Percentiles rank a stretch among this genome's conserved stretches.
These are phyloP conservation scores for Pistacia integerrima DNA, from an alignment of 345 rosid genomes.

Conservation along the genomic window DNA sequence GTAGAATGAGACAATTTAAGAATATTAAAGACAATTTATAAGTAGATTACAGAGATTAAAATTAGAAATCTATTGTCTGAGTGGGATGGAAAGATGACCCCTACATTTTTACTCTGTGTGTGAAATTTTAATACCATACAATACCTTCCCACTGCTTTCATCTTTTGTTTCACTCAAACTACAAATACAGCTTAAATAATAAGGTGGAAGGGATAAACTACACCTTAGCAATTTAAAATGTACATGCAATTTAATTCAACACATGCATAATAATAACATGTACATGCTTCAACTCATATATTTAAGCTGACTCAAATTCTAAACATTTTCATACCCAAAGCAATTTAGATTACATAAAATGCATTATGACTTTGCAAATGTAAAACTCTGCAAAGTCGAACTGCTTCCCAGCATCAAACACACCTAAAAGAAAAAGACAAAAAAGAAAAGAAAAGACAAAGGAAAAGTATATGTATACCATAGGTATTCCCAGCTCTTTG, in stretches of 20 bases:
- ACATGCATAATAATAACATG: no score
- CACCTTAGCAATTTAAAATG: not conserved
- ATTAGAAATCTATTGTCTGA: not conserved
- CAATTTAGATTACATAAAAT: not conserved
- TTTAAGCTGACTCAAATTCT: no score
- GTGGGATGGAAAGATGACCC: not conserved
- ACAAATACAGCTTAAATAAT: not conserved
- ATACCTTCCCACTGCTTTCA: not conserved
- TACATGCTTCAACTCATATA: no score
- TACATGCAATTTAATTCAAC: no score
- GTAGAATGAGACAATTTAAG: not conserved
- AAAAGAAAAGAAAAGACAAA: not conserved
- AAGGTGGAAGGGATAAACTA: slow-evolving; percentile 6
- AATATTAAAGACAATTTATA: no score
- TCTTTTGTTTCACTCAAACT: not conserved
- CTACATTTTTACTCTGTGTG: not conserved
- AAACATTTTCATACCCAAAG: not conserved
- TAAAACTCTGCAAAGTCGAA: not conserved
- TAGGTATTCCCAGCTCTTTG: slow-evolving; percentile 93
- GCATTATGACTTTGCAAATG: no score
- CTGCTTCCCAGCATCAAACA: not conserved
- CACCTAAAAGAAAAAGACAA: not conserved
- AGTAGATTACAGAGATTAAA: not conserved
- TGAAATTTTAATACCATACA: not conserved
- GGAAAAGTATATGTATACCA: slow-evolving; percentile 52